Base-by-base conservation (phyloP, 768 basidiomycete species). In the Cystofilobasidium macerans region DNA sequence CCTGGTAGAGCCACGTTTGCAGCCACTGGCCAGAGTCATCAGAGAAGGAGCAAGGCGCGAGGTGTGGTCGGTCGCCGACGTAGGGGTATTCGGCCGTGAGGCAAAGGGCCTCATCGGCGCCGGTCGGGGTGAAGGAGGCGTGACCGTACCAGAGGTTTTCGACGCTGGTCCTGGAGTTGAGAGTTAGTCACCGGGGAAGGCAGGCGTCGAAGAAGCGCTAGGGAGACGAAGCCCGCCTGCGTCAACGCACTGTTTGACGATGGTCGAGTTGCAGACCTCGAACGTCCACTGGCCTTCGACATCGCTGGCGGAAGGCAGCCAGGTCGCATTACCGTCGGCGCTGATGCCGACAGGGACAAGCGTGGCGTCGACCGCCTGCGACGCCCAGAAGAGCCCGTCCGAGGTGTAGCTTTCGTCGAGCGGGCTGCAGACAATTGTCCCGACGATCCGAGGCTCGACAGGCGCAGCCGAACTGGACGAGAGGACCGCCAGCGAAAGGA, bases 251-350 rank as follows among this genome's bases (percentile, higher is more conserved):
- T n/a, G n/a, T n/a, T n/a, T n/a, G n/a, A n/a, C n/a, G n/a, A n/a
- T n/a, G n/a, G 51, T 32, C 26, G 51, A 54, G 51, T 54, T 14
- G 51, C 51, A 54, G 28, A 54, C 20, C 51, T 54, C 51, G 28
- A 54, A 54, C 14, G 28, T 30, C 26, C 26, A 54, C 12, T 32
- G 18, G 51, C 51, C 51, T 8, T 54, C 5, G 13, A 54, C 28
- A 20, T 28, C 26, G 30, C 51, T 30, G 24, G 14, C 24, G 30
- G 51, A 30, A 1, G 51, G 28, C 26, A 13, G 12, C 51, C 51
- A 54, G 2, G 51, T 54, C 28, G n/a, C 18, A 30, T 54, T 54
- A 7, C 30, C 30, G 26, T n/a, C 51, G 14, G 28, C 28, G 28
- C 12, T 18, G 51, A 54, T 30, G 26, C 51, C 51, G 51, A 54